Evolutionary conservation across 2,329 filamentous ascomycete genomes (phyloP), one percentile per base, ranked within the genome.

Genomic region (Mycocentrospora acerina): DNA sequence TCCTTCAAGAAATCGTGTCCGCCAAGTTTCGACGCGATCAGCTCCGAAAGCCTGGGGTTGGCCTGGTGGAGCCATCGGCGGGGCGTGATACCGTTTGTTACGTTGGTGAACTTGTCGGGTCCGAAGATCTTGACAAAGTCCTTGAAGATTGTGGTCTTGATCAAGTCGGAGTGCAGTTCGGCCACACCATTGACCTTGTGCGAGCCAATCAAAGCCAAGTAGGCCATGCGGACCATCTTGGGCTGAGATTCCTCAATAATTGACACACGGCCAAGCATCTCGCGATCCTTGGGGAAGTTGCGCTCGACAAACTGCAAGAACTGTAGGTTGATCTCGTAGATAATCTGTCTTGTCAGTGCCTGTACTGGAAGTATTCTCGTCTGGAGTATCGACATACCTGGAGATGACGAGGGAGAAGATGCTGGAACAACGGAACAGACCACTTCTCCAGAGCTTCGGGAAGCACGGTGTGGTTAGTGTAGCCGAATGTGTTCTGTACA

Each of bases 181-280:
- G 93, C 93, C 24, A 98, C 93, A 67, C 93, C 93, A 56, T 98
- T 98, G 74, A 98, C 90, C 76, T 97, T 98, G 81, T 97, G 93
- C 24, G 93, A 97, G 32, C 93, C 93, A 57, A 98, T 90, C 63
- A 97, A 86, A 48, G 93, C 93, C 35, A 98, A 75, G 69, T 81
- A 93, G 2, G 93, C 93, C 93, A 98, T 98, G 66, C 91, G 86
- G 45, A 98, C 85, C 88, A 96, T 95, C 80, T 97, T 95, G 29
- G 90, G 88, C 66, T 94, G 86, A 4, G 88, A 90, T 69, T 98
- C 93, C 68, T 98, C 93, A 43, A 98, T 95, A 60, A 98, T 94
- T 4, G 91, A 97, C n/a, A 97, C 90, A 25, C 88, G 80, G 11
- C 76, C 67, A 24, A 98, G 81, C 51, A 98, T 77, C 2, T 96